Conservation (phyloP, 78 protist species). For the Emiliania huxleyi region DNA sequence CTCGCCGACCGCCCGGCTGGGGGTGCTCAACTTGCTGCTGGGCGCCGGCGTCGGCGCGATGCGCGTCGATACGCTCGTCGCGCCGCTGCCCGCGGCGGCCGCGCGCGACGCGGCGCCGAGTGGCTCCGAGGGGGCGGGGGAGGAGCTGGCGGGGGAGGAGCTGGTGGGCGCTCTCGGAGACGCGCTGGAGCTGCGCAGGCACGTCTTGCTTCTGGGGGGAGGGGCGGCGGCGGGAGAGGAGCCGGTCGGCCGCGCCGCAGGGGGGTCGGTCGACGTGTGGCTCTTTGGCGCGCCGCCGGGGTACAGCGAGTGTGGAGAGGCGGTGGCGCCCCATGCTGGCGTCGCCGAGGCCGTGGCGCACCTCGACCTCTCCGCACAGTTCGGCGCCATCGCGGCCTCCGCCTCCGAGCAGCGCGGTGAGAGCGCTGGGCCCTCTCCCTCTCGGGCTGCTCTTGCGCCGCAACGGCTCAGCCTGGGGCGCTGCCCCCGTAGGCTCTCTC, state of each 20-base stretch:
- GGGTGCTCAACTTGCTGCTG: conserved; percentile 16
- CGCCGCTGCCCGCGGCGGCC: not conserved
- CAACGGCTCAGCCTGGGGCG: too few relatives aligned
- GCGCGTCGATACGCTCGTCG: conserved; percentile 64
- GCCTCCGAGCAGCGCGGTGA: too few relatives aligned
- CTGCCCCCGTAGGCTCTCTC: too few relatives aligned
- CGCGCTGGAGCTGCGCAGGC: not conserved
- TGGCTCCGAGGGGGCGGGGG: not conserved
- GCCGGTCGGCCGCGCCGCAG: not conserved
- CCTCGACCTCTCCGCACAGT: not conserved
- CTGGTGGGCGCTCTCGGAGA: not conserved
- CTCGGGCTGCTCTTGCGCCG: too few relatives aligned
- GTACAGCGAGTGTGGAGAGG: not conserved
- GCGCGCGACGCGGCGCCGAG: not conserved
- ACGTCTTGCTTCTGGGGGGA: not conserved
- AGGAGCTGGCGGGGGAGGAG: not conserved
- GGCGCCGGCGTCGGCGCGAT: conserved; percentile 64
- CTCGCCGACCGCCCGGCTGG: not conserved
- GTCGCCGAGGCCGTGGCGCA: not conserved
- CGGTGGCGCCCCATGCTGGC: not conserved
- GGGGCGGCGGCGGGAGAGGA: not conserved
- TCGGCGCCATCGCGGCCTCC: not conserved
- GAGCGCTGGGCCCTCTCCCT: too few relatives aligned
- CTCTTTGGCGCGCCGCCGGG: not conserved
- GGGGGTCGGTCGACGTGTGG: conserved; percentile 16